phyloP scores from a whole-genome alignment of 768 basidiomycete genomes.

The Rhizopogon sp. region DNA sequence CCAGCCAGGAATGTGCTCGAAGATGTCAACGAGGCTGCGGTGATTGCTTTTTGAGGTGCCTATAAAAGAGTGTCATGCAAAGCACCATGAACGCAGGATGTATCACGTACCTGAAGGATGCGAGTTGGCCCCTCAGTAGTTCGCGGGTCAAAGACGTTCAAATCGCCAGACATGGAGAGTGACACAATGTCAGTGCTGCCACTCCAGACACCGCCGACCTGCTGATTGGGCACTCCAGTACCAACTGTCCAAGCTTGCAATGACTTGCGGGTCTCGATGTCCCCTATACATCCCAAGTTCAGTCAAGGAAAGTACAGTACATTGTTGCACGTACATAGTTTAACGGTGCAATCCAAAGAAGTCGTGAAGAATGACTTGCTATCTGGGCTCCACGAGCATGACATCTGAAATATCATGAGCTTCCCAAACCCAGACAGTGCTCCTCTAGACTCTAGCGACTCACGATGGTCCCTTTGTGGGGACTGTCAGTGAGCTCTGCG shows the following conservation, averaged over 20 bases:
- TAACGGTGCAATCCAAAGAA: constrained; percentile 83
- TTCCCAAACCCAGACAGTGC: too few species aligned
- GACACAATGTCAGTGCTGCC: constrained; percentile 69
- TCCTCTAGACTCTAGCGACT: constrained; percentile 21
- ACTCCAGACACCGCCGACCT: constrained; percentile 86
- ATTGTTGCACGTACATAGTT: constrained; percentile 57
- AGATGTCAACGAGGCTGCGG: constrained; percentile 42
- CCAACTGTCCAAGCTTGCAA: constrained; percentile 70
- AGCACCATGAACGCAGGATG: background rate
- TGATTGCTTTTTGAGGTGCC: constrained; percentile 82
- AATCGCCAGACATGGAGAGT: constrained; percentile 73
- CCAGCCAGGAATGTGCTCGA: constrained; percentile 74
- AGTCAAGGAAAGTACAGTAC: background rate
- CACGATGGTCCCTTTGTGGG: constrained; percentile 75
- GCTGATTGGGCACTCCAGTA: constrained; percentile 71
- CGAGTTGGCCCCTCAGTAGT: constrained; percentile 54
- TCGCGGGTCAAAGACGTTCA: constrained; percentile 81
- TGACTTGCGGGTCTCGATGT: constrained; percentile 66
- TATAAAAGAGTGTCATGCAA: constrained; percentile 23
- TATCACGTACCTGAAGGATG: constrained; percentile 51
- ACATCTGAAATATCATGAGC: constrained; percentile 40
- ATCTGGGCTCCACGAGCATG: constrained; percentile 76
- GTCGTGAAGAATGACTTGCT: constrained; percentile 74
- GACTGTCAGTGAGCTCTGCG: constrained; percentile 59
- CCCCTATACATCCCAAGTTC: constrained; percentile 48